Base-by-base conservation (phyloP, 768 basidiomycete species). In the Lactarius pseudohatsudake region DNA sequence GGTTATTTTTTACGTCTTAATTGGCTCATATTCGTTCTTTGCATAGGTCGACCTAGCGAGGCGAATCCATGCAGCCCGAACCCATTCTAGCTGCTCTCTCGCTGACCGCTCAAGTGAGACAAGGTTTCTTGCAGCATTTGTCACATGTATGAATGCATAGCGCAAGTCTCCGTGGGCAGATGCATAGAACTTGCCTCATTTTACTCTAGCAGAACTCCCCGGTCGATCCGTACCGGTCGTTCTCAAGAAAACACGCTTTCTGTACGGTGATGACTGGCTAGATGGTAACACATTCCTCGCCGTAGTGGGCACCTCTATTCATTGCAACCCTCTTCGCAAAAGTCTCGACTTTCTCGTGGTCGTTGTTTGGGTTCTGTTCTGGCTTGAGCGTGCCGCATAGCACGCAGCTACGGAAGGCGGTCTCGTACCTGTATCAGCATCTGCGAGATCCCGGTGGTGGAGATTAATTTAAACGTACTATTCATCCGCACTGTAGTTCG, bases 211-310 rank as follows among this genome's bases (percentile, higher is more conserved):
- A 56, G 54, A 38, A 26, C 34, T 50, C 20, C 43, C 34, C 32
- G 34, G 34, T 40, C 15, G 26, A 18, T 57, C 28, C 43, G 36
- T 22, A 30, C 47, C 22, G 36, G n/a, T 57, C 30, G 18, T 63
- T 63, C n/a, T 26, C 15, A 34, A 57, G 32, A 32, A 36, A 38
- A 9, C 22, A 58, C 65, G 65, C 61, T 62, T 57, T 53, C 10
- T 36, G 45, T 47, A n/a, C 45, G 10, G n/a, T n/a, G 18, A 18
- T 53, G 38, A 28, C 47, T 26, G 38, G 47, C 41, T 41, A 30
- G 40, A 47, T 47, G 60, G 18, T 26, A 53, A 61, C 59, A 50
- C n/a, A 22, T 22, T 22, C 47, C 11, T 7, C 47, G 50, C 50
- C 11, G 6, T 11, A 2, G n/a, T 47, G n/a, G 45, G 20, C 9